Base-by-base conservation (phyloP, 352 stramenopile species). In the Phytophthora lateralis region DNA sequence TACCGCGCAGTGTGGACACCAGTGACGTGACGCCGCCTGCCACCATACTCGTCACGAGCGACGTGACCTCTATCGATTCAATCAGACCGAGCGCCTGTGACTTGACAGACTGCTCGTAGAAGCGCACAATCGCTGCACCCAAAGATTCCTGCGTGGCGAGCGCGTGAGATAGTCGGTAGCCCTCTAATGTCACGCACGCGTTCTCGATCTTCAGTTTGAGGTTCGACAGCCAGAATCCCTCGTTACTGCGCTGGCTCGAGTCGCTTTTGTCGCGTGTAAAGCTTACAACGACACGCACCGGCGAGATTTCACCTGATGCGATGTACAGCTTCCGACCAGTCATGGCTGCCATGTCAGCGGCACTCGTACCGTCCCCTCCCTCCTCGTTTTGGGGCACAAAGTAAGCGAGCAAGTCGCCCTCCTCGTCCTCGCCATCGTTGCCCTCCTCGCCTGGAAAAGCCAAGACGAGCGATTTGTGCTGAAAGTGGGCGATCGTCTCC, bases 141-240 rank as follows among this genome's bases (percentile, higher is more conserved):
- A 95, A 63, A 37, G 78, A 85, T 35, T 93, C 82, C 46, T 93
- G 80, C 4, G 86, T 93, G 8, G 82, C 85, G 54, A 93, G 57
- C 10, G 85, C 86, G 29, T 91, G 79, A 2, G 76, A 69, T 20
- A 95, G 32, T 29, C 71, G 74, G 61, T 88, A 95, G 15, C 71
- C 78, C 20, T 88, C 79, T 1, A 95, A 66, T 4, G 76, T 84
- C n/a, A 95, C 57, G 52, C 80, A 93, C 17, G 86, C 86, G 57
- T 93, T 91, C 39, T 95, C 85, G 54, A 95, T 93, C 71, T 91
- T 88, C 49, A 95, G 57, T 62, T 93, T 93, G 12, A 95, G 70
- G 56, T 93, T 89, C 0, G 80, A 76, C 11, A 95, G 68, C 86
- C 84, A 95, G 39, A 93, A 95, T 2, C 78, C 71, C 24, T 76